These are phyloP conservation scores for Cenococcum geophilum DNA, from an alignment of 495 filamentous ascomycete species.

Conservation along the genomic window DNA sequence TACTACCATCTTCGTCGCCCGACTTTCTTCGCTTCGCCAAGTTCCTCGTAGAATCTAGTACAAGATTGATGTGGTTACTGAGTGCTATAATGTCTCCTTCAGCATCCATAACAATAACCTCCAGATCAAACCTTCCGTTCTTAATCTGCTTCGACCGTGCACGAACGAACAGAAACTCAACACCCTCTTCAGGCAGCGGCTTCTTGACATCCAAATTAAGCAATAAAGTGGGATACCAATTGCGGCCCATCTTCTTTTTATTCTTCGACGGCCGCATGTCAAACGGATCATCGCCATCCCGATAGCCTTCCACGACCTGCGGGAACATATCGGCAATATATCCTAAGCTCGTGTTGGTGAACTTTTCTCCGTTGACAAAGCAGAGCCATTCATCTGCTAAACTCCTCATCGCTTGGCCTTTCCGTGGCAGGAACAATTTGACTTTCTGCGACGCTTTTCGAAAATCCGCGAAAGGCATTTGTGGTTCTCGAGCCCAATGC, in stretches of 20 bases:
- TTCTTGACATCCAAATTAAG: slow-evolving; percentile 47
- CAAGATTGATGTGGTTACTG: slow-evolving; percentile 41
- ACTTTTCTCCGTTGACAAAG: slow-evolving; percentile 39
- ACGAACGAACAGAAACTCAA: slow-evolving; percentile 40
- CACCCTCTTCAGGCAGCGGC: slow-evolving; percentile 40
- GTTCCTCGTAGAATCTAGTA: slow-evolving; percentile 34
- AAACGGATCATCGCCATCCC: slow-evolving; percentile 3
- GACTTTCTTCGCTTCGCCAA: slow-evolving; percentile 32
- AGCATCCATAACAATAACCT: slow-evolving; percentile 38
- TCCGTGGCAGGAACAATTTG: slow-evolving; percentile 51
- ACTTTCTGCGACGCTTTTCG: slow-evolving; percentile 51
- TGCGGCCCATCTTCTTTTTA: slow-evolving; percentile 34
- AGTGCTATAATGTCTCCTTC: slow-evolving; percentile 39
- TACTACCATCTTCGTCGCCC: slow-evolving; percentile 6
- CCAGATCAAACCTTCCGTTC: slow-evolving; percentile 43
- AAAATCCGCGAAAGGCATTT: slow-evolving; percentile 44
- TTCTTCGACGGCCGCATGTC: too few relatives aligned
- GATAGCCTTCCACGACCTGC: slow-evolving; percentile 47
- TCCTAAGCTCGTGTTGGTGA: slow-evolving; percentile 44
- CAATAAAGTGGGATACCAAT: slow-evolving; percentile 77
- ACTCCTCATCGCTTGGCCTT: slow-evolving; percentile 39
- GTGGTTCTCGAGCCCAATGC: slow-evolving; percentile 40
- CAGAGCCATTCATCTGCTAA: slow-evolving; percentile 63
- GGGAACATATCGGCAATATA: slow-evolving; percentile 62
- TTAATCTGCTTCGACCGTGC: slow-evolving; percentile 41